A percentile compares a stretch with the other conserved stretches of the same genome.
Conservation (phyloP, 495 filamentous ascomycete species). For the Terfezia boudieri region DNA sequence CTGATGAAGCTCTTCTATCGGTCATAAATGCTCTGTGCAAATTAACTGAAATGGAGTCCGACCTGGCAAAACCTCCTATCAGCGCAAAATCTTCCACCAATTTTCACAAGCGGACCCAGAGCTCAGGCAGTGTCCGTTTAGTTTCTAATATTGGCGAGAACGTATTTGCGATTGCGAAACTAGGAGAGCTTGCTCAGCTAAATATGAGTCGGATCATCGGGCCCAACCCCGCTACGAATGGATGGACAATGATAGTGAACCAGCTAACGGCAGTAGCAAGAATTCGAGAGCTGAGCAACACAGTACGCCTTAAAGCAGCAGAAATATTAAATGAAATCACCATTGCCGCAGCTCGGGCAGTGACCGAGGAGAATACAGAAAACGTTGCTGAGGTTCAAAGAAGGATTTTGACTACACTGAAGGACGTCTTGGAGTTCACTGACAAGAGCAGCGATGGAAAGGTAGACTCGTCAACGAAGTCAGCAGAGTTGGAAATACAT, state of each 20-base stretch:
- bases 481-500: constrained; percentile 60
- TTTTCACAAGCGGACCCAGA: constrained; percentile 35
- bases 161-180: constrained; percentile 62
- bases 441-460: background rate
- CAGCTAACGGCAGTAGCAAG: constrained; percentile 46
- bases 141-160: constrained; percentile 38
- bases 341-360: constrained; percentile 35
- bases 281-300: constrained; percentile 29
- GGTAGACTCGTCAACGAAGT: constrained; percentile 23
- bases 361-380: constrained; percentile 27
- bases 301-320: constrained; percentile 47
- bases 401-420: constrained; percentile 46
- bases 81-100: constrained; percentile 18
- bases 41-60: constrained; percentile 29
- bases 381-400: constrained; percentile 36
- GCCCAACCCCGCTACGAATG: constrained; percentile 36
- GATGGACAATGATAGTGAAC: constrained; percentile 51
- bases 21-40: constrained; percentile 53
- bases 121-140: constrained; percentile 33
- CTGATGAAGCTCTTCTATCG: constrained; percentile 55
- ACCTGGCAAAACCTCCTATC: constrained; percentile 10
- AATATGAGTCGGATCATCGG: constrained; percentile 57
- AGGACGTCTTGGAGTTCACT: background rate
- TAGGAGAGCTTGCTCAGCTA: constrained; percentile 50
- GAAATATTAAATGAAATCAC: constrained; percentile 53